Base-by-base conservation (phyloP, 2,329 filamentous ascomycete genomes). In the Fusarium acutatum region DNA sequence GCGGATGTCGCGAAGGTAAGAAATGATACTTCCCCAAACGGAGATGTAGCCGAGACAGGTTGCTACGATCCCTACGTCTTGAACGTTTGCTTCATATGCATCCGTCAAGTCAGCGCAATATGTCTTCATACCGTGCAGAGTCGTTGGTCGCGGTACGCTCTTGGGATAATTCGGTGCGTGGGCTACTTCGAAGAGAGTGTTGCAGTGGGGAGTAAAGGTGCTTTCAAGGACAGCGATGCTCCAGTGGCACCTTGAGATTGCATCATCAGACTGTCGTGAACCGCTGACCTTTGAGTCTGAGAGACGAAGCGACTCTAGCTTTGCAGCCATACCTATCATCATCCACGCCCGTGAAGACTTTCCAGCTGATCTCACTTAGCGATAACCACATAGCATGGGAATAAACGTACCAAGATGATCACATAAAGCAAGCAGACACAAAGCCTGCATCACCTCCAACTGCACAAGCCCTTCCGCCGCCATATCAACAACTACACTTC, bases 321-420 rank as follows among this genome's bases (percentile, higher is more conserved):
- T 74, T 3, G 72, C 69, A 9, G 61, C 69, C 26, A 73, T 74
- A 1, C 75, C 75, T 2, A 77, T 72, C 40, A 75, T 75, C 75
- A 77, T 77, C 75, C 75, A 77, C 5, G 75, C 72, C 8, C 75
- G 69, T 0, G 63, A 49, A 7, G 65, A 10, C 10, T 76, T 71
- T 1, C 75, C 74, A 22, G 67, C 75, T 77, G 14, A 0, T 11
- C 3, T 4, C 2, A 10, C 12, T 50, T 50, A 50, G 47, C 30
- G 8, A 24, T 8, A 6, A 15, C 17, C 5, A 32, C 15, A 6
- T 2, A 24, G 3, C 30, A 7, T 34, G 30, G 4, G 30, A 24
- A 34, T 5, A 0, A 6, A 24, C 47, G 8, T 41, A 77, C 75
- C 64, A 2, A 76, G 70, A 4, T 76, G 61, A 15, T 77, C 75